Conservation (phyloP, 768 basidiomycete genomes). For the Phlegmacium glaucopus region DNA sequence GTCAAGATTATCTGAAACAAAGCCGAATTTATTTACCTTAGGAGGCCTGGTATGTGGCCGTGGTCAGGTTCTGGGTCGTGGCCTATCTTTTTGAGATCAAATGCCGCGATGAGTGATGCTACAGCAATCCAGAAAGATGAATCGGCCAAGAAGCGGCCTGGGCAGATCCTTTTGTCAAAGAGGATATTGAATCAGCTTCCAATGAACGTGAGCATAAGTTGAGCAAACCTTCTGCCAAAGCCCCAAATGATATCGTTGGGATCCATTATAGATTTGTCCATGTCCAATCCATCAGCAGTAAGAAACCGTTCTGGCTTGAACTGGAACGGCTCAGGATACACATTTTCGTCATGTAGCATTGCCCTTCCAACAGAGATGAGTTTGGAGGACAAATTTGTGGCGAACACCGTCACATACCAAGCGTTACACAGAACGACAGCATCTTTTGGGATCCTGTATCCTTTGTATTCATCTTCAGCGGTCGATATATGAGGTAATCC, state of each 20-base stretch:
- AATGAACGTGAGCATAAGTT: not conserved
- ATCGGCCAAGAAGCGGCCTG: constrained; percentile 20
- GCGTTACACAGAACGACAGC: constrained; percentile 31
- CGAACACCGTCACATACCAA: constrained; percentile 19
- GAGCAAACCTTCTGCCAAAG: constrained; percentile 22
- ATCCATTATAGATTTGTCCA: constrained; percentile 19
- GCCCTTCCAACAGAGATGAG: constrained; percentile 25
- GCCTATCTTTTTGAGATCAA: constrained; percentile 14
- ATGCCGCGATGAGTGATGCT: constrained; percentile 17
- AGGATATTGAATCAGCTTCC: no score
- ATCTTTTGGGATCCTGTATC: constrained; percentile 29
- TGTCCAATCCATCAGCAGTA: constrained; percentile 13
- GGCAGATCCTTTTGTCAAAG: constrained; percentile 15
- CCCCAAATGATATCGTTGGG: constrained; percentile 26
- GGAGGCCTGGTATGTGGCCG: constrained; percentile 9
- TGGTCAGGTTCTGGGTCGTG: constrained; percentile 6
- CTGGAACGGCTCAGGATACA: constrained; percentile 33
- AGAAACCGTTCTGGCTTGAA: constrained; percentile 40
- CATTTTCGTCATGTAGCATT: constrained; percentile 34
- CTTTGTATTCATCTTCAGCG: constrained; percentile 27
- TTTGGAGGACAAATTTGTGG: not conserved
- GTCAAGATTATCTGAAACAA: not conserved
- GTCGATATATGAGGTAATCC: constrained; percentile 18
- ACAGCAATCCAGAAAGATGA: constrained; percentile 20
- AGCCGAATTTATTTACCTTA: constrained; percentile 9